Evolutionary conservation across 345 rosid genomes (phyloP).

Genomic region (Triadica sebifera): DNA sequence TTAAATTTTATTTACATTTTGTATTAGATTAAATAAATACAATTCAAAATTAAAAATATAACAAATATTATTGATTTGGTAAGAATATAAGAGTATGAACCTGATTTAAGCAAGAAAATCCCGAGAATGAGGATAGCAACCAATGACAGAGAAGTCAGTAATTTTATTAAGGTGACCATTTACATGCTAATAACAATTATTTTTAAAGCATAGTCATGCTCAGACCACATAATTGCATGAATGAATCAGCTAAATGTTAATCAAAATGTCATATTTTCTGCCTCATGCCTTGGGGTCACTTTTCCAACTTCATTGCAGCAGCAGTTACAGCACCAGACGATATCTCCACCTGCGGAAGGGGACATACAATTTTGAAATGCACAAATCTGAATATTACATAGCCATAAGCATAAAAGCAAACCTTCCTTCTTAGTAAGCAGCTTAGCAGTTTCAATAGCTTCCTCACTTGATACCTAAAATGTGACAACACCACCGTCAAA

Average conservation of each 20-base stretch:
- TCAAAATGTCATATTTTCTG: conserved; percentile 15
- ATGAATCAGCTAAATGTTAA: not conserved
- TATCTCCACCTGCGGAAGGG: conserved; percentile 65
- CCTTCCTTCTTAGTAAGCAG: conserved; percentile 54
- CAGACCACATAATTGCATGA: not conserved
- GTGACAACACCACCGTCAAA: not conserved
- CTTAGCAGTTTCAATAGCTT: conserved; percentile 47
- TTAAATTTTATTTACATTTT: too few species aligned
- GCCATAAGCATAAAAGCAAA: conserved; percentile 32
- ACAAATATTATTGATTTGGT: too few species aligned
- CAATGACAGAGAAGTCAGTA: too few species aligned
- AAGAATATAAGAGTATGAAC: too few species aligned
- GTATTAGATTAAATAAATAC: too few species aligned
- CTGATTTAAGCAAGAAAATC: too few species aligned
- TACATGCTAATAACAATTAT: too few species aligned
- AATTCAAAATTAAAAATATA: too few species aligned
- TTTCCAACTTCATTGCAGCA: conserved; percentile 79
- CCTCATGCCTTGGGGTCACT: conserved; percentile 42
- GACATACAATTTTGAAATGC: not conserved
- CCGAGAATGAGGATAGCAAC: too few species aligned
- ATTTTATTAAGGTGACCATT: too few species aligned
- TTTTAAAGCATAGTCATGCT: too few species aligned
- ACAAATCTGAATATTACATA: not conserved
- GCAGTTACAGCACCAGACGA: conserved; percentile 89
- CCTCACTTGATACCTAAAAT: conserved; percentile 47